phyloP scores from a whole-genome alignment of 495 filamentous ascomycete species.

The Lasiosphaeria miniovina region DNA sequence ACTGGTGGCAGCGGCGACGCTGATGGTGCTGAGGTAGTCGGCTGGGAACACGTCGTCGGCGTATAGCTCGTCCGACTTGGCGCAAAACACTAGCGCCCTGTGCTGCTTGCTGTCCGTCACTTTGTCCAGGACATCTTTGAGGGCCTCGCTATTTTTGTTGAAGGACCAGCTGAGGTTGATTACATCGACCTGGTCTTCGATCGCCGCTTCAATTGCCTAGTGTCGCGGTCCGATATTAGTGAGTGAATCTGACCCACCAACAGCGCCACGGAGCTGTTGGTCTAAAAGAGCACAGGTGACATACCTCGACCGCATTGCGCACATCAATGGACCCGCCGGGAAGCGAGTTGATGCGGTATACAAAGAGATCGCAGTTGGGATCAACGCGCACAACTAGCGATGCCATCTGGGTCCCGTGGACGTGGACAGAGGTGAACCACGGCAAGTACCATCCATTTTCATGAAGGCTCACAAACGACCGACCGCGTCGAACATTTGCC shows the following conservation, averaged over 20 bases:
- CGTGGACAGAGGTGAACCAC: conserved; percentile 7
- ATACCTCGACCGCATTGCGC: background rate
- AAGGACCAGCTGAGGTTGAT: conserved; percentile 12
- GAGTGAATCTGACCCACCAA: background rate
- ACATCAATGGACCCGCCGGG: conserved; percentile 1
- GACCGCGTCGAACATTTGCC: background rate
- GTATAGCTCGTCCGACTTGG: conserved; percentile 8
- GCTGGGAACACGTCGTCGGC: conserved; percentile 5
- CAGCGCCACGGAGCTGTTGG: background rate
- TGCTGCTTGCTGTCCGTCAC: conserved; percentile 1
- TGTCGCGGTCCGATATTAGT: background rate
- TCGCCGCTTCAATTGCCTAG: conserved; percentile 7
- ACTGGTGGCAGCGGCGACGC: conserved; percentile 6
- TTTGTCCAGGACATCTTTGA: conserved; percentile 6
- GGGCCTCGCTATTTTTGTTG: conserved; percentile 2
- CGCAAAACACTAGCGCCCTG: conserved; percentile 6
- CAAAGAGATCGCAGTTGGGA: conserved; percentile 2
- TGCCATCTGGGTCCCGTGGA: conserved; percentile 8
- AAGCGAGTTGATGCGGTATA: conserved; percentile 4
- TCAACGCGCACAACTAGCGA: background rate
- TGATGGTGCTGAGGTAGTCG: conserved; percentile 6
- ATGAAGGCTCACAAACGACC: background rate
- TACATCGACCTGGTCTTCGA: conserved; percentile 5
- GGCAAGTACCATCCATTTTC: conserved; percentile 1
- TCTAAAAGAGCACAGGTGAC: background rate